These are phyloP conservation scores for Eucalyptus lansdowneana DNA, from an alignment of 345 rosid genomes.

Conservation along the genomic window DNA sequence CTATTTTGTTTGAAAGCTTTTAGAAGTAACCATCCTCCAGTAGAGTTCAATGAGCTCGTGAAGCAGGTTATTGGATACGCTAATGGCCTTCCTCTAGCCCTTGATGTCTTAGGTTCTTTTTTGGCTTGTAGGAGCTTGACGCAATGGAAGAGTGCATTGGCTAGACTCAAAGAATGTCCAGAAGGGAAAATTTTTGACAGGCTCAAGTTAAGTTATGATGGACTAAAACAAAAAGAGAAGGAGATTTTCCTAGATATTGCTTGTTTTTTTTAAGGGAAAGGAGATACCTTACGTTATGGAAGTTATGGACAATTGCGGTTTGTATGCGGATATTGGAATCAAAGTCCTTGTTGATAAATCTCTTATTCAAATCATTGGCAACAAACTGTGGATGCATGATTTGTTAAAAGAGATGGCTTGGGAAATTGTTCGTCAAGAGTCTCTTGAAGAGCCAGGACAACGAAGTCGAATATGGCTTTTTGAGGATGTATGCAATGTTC, in stretches of 20 bases:
- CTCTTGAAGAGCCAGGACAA: not conserved
- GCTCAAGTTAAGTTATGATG: not conserved
- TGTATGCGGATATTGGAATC: not conserved
- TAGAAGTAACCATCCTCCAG: not conserved
- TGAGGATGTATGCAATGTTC: not conserved
- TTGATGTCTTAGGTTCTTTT: not conserved
- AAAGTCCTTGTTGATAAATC: rapidly evolving
- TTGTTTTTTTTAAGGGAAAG: not conserved
- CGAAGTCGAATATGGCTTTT: not conserved
- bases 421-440: not conserved
- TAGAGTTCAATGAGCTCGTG: not conserved
- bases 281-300: not conserved
- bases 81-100: not conserved
- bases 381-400: not conserved
- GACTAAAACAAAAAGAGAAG: not conserved
- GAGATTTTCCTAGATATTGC: not conserved
- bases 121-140: not conserved
- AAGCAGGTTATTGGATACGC: not conserved
- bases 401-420: not conserved
- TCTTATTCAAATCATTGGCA: not conserved
- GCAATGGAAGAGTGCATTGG: not conserved
- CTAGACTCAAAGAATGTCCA: not conserved
- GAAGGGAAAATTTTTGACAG: not conserved
- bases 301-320: not conserved
- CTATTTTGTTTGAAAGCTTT: not conserved